phyloP scores from a whole-genome alignment of 2,329 filamentous ascomycete genomes.

The Cladosporium halotolerans region DNA sequence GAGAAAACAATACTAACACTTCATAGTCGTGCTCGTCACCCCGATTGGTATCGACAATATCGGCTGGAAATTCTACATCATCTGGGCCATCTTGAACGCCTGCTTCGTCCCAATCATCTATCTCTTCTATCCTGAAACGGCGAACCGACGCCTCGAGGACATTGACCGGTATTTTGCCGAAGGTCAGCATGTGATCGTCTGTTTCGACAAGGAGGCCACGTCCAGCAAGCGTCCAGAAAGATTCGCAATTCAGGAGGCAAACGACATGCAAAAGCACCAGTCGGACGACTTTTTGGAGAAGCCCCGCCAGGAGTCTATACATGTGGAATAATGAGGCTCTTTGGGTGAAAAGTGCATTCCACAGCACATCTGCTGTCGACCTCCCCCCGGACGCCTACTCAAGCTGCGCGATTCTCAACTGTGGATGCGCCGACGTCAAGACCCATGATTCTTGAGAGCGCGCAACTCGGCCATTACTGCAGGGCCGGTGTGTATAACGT shows the following conservation, averaged over 20 bases:
- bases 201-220: slow-evolving; percentile 41
- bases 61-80: slow-evolving; percentile 32
- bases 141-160: slow-evolving; percentile 26
- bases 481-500: no score
- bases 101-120: slow-evolving; percentile 45
- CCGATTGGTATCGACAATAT: slow-evolving; percentile 26
- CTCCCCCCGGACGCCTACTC: no score
- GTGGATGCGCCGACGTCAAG: no score
- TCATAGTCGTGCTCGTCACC: slow-evolving; percentile 35
- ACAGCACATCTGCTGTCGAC: no score
- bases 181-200: slow-evolving; percentile 34
- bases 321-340: not conserved
- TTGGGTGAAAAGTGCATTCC: no score
- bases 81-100: slow-evolving; percentile 48
- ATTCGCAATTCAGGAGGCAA: slow-evolving; percentile 40
- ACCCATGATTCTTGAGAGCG: no score
- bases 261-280: not conserved
- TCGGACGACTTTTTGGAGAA: not conserved
- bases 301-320: not conserved
- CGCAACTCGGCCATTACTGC: no score
- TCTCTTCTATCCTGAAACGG: slow-evolving; percentile 31
- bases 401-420: no score
- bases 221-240: slow-evolving; percentile 38
- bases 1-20: slow-evolving; percentile 14
- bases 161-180: slow-evolving; percentile 20